Evolutionary conservation across 805 yeast species (phyloP).

Genomic region (Saccharomycopsis fodiens): DNA sequence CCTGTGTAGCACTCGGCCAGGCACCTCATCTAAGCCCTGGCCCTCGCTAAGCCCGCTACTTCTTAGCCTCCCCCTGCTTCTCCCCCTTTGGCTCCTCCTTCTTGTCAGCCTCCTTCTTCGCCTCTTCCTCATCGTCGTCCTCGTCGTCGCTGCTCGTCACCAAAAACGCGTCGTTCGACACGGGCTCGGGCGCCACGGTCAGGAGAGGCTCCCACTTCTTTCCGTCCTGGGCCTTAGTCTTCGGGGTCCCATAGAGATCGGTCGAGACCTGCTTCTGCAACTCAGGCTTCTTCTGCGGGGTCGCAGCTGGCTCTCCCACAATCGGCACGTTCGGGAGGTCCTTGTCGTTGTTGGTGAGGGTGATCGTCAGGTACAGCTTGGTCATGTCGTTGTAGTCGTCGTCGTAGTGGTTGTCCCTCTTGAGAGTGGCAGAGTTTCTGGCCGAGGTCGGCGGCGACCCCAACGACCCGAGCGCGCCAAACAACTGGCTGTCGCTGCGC

Average conservation of each 20-base stretch:
- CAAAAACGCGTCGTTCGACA: slow-evolving; percentile 17
- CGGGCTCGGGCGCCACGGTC: slow-evolving; percentile 20
- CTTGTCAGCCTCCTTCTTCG: too few species aligned
- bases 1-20: too few species aligned
- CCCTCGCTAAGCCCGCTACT: too few species aligned
- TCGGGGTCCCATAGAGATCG: slow-evolving; percentile 17
- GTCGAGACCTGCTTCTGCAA: slow-evolving; percentile 2
- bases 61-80: too few species aligned
- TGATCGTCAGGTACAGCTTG: slow-evolving; percentile 10
- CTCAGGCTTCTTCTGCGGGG: not conserved
- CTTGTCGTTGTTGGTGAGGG: slow-evolving; percentile 14
- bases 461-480: slow-evolving; percentile 21
- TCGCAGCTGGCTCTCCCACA: not conserved
- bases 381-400: slow-evolving; percentile 2
- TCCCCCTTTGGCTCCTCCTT: too few species aligned
- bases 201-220: slow-evolving; percentile 21
- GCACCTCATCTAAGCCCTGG: too few species aligned
- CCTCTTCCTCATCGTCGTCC: slow-evolving; percentile 19
- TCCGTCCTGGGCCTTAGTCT: not conserved
- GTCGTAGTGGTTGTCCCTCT: slow-evolving; percentile 13
- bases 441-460: slow-evolving; percentile 20
- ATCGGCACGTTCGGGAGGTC: slow-evolving; percentile 19
- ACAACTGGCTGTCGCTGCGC: slow-evolving; percentile 10
- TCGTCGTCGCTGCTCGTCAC: slow-evolving; percentile 22
- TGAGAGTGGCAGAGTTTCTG: slow-evolving; percentile 19